Conservation (phyloP, 805 yeast species). For the Clavispora santaluciae region DNA sequence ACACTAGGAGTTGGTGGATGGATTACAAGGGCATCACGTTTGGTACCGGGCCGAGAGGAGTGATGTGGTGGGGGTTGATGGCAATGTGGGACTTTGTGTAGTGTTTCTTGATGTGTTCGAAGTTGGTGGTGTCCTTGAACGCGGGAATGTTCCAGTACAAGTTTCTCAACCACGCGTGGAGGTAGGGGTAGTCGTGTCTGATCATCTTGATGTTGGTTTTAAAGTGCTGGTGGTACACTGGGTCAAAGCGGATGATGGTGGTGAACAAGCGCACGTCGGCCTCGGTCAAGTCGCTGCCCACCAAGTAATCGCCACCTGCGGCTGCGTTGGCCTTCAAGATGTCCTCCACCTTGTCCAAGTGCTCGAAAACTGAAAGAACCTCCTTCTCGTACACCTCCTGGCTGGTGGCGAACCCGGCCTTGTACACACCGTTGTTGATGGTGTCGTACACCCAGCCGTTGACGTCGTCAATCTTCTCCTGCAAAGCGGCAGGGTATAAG, state of each 20-base stretch:
- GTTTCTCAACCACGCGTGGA: conserved; percentile 76
- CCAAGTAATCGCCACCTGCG: conserved; percentile 31
- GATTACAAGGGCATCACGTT: conserved; percentile 44
- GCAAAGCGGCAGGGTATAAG: conserved; percentile 56
- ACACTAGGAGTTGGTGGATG: neutral
- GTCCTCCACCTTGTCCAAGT: conserved; percentile 66
- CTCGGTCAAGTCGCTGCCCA: conserved; percentile 73
- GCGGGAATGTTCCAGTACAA: conserved; percentile 77
- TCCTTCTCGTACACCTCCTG: conserved; percentile 78
- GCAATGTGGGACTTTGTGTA: conserved; percentile 80
- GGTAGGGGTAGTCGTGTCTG: conserved; percentile 69
- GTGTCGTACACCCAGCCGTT: conserved; percentile 80
- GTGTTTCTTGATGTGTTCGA: conserved; percentile 87
- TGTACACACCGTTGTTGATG: conserved; percentile 91
- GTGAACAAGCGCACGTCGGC: conserved; percentile 86
- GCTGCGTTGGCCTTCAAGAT: conserved; percentile 45
- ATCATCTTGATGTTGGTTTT: conserved; percentile 85
- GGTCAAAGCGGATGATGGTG: conserved; percentile 86
- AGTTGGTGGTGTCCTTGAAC: conserved; percentile 73
- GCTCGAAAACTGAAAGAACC: conserved; percentile 56
- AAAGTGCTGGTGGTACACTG: conserved; percentile 92
- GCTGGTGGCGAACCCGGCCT: conserved; percentile 80
- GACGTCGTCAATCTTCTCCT: conserved; percentile 62
- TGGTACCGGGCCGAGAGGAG: conserved; percentile 87
- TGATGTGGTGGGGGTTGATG: conserved; percentile 77